Percentiles rank a stretch among this genome's conserved stretches.
Conservation (phyloP, 2,329 filamentous ascomycete species). For the Calonectria honghensis region DNA sequence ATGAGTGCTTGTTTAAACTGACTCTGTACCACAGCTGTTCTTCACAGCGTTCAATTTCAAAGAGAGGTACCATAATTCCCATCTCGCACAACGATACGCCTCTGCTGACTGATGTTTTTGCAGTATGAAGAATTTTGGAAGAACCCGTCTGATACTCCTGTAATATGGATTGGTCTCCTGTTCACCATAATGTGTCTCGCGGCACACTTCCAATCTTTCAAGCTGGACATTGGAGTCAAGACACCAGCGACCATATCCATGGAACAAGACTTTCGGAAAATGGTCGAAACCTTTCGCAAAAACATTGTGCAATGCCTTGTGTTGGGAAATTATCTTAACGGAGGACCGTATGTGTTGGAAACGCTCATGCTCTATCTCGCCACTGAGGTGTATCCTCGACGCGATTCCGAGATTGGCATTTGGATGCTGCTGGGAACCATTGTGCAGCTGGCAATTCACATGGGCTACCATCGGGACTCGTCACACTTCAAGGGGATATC, state of each 20-base stretch:
- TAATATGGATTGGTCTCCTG: conserved; percentile 68
- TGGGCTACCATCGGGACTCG: conserved; percentile 68
- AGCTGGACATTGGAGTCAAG: conserved; percentile 10
- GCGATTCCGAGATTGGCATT: conserved; percentile 58
- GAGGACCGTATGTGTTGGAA: conserved; percentile 64
- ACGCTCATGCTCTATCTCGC: conserved; percentile 60
- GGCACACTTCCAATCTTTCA: conserved; percentile 38
- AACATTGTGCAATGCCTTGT: conserved; percentile 58
- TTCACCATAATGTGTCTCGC: conserved; percentile 68
- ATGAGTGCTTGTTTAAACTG: neutral
- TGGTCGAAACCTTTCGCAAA: neutral
- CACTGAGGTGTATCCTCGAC: conserved; percentile 56
- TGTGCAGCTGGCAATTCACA: conserved; percentile 61
- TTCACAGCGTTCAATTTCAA: conserved; percentile 20
- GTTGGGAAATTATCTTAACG: conserved; percentile 64
- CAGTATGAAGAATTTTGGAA: conserved; percentile 68
- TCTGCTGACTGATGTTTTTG: neutral
- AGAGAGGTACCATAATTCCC: neutral
- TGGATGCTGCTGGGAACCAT: conserved; percentile 60
- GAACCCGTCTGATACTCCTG: conserved; percentile 58
- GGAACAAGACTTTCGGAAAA: conserved; percentile 14
- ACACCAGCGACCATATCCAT: neutral
- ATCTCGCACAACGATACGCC: neutral
- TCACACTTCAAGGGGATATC: conserved; percentile 63
- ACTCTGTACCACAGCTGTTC: neutral